Evolutionary conservation across 2,329 filamentous ascomycete species (phyloP), one percentile per base, ranked within the genome.

Genomic region (Penicillium italicum): DNA sequence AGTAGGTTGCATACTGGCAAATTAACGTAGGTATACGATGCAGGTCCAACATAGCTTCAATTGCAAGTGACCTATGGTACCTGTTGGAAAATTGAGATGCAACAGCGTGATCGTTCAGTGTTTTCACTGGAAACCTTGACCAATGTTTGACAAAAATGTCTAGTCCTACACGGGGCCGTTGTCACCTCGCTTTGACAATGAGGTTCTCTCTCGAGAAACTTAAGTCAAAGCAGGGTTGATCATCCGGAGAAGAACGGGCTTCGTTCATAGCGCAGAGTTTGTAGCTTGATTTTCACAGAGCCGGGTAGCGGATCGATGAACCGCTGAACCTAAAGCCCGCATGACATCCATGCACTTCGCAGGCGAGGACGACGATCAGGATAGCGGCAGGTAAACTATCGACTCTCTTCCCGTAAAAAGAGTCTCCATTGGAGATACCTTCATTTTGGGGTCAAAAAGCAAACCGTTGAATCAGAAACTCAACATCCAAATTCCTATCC

Each of bases 321-420:
- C 63, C 67, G 67, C 67, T 66, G 63, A 72, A 69, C 67, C 60
- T 70, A 69, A 69, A 63, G 63, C 52, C 59, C 68, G 61, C 66
- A 71, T 70, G 68, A 70, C 65, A 69, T 67, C 55, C 62, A 57
- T 61, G 58, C 43, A 34, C 43, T 20, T 31, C 26, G n/a, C 56
- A 61, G 59, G 54, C 42, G 50, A 38, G 18, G 20, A 58, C 42
- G 63, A 49, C 53, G 58, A 63, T 64, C 62, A 54, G 53, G 56
- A 63, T 56, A 62, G 62, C 57, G 61, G 62, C 60, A 50, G 62
- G 4, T 16, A 43, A 4, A 50, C 37, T 28, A 42, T 49, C 30
- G 28, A 53, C 20, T 31, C 11, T 22, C n/a, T n/a, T 49, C 26
- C 40, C 22, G 28, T 18, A 8, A 20, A 24, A 41, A 42, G 26